phyloP scores from a whole-genome alignment of 768 basidiomycete genomes.

The Tricholoma matsutake region DNA sequence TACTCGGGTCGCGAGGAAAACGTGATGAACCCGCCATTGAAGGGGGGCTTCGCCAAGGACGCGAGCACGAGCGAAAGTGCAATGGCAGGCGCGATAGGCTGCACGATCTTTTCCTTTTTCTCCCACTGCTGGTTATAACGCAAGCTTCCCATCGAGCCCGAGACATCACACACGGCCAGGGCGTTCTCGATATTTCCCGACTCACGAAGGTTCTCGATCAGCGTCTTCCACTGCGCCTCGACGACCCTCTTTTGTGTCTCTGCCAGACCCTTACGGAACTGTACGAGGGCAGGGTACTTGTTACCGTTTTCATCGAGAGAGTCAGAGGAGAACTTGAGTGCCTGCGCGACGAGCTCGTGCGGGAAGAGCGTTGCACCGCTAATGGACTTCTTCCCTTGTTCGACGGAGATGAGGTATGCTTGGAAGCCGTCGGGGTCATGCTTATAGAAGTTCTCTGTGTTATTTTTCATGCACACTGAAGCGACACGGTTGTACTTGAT shows the following conservation, averaged over 20 bases:
- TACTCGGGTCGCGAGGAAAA: constrained; percentile 55
- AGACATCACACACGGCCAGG: constrained; percentile 72
- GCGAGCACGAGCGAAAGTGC: constrained; percentile 67
- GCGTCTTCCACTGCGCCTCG: constrained; percentile 65
- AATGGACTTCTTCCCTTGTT: constrained; percentile 51
- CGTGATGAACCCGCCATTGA: constrained; percentile 64
- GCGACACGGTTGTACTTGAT: constrained; percentile 59
- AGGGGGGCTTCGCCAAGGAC: constrained; percentile 60
- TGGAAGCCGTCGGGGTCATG: constrained; percentile 62
- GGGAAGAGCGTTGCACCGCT: constrained; percentile 69
- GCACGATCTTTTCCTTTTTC: constrained; percentile 5
- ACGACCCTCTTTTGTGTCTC: constrained; percentile 41
- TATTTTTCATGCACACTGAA: constrained; percentile 58
- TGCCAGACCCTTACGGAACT: constrained; percentile 27
- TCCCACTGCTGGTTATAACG: not conserved
- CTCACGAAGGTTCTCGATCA: constrained; percentile 51
- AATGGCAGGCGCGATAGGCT: constrained; percentile 60
- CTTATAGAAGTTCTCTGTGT: constrained; percentile 49
- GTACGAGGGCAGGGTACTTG: constrained; percentile 22
- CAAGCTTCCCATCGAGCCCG: constrained; percentile 61
- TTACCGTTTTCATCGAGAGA: constrained; percentile 1
- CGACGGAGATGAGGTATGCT: constrained; percentile 53
- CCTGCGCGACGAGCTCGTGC: constrained; percentile 52
- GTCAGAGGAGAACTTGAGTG: constrained; percentile 16
- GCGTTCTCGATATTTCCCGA: constrained; percentile 56